Evolutionary conservation across 352 stramenopile genomes (phyloP), one percentile per base, ranked within the genome.

Genomic region (Phytophthora foliorum): DNA sequence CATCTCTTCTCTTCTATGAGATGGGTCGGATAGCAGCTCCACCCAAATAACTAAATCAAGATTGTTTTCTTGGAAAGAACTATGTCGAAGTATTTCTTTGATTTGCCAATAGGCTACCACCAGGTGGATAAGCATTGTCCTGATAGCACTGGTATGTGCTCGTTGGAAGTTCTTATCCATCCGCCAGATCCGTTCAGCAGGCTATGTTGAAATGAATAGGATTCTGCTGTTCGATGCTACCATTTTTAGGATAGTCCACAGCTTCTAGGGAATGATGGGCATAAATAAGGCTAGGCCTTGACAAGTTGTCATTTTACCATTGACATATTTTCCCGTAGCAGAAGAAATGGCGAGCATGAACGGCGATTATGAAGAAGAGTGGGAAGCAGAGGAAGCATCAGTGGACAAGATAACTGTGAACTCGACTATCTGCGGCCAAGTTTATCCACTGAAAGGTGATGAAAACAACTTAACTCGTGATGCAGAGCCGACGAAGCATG

Each of bases 351-450:
- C 45, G 5, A 70, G 63, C 34, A 54, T 38, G 5, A 44, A 8
- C 29, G 72, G 27, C 7, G 51, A 69, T 5, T 71, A 79, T 45
- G 56, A 74, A 22, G 68, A 73, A 24, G 67, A 66, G 45, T 67
- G 56, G 45, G 67, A 66, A n/a, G 42, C 42, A 29, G 60, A 60
- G 9, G 54, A 72, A 25, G 24, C 36, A 46, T 73, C 52, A 19
- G 27, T 72, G 7, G 21, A 4, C 22, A 68, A 69, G 44, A 41
- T 60, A 9, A 32, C 21, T 27, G 13, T 63, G n/a, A 11, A 69
- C 10, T 69, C 24, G 7, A 22, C 24, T 51, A 46, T 19, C 38
- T 38, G 24, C 17, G 52, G 17, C 5, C 50, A 57, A 59, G 39
- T 57, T 22, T 42, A 49, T 49, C 65, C 52, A 16, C 7, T 45